Conservation (phyloP, 2,329 filamentous ascomycete genomes). For the Simplicillium aogashimaense region DNA sequence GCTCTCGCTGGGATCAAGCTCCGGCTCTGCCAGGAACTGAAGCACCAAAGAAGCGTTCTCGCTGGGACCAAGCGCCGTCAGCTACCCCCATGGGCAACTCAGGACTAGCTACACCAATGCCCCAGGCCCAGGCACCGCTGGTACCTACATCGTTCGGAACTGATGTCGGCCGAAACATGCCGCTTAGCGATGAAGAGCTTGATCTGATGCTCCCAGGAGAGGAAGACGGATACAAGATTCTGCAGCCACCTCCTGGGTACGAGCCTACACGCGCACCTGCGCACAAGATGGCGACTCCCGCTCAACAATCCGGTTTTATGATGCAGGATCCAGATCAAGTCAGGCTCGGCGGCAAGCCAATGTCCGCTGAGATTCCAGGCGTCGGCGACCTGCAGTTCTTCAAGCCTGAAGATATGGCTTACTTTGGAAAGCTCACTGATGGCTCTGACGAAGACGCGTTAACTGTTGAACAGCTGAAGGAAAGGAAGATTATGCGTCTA, state of each 20-base stretch:
- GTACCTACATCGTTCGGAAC: slow-evolving; percentile 62
- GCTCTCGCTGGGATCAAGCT: slow-evolving; percentile 82
- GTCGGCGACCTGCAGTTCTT: slow-evolving; percentile 96
- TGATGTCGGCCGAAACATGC: slow-evolving; percentile 70
- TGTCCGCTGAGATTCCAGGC: slow-evolving; percentile 91
- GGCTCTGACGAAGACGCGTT: slow-evolving; percentile 85
- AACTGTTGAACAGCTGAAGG: slow-evolving; percentile 91
- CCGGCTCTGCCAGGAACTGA: slow-evolving; percentile 51
- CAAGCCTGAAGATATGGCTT: slow-evolving; percentile 97
- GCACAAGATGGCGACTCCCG: slow-evolving; percentile 65
- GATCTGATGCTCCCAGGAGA: slow-evolving; percentile 83
- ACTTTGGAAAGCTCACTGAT: slow-evolving; percentile 96
- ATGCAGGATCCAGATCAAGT: slow-evolving; percentile 91
- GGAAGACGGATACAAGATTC: slow-evolving; percentile 82
- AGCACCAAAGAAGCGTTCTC: slow-evolving; percentile 63
- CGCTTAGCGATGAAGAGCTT: slow-evolving; percentile 87
- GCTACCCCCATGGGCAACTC: slow-evolving; percentile 65
- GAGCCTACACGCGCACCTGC: slow-evolving; percentile 70
- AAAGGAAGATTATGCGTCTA: slow-evolving; percentile 96
- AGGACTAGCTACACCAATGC: slow-evolving; percentile 70
- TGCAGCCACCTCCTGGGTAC: slow-evolving; percentile 86
- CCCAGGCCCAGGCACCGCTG: slow-evolving; percentile 51
- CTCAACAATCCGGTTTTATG: slow-evolving; percentile 81
- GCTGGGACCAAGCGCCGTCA: slow-evolving; percentile 86
- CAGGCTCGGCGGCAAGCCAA: slow-evolving; percentile 74